Conservation (phyloP, 2,329 filamentous ascomycete genomes). For the Huntiella abstrusa region DNA sequence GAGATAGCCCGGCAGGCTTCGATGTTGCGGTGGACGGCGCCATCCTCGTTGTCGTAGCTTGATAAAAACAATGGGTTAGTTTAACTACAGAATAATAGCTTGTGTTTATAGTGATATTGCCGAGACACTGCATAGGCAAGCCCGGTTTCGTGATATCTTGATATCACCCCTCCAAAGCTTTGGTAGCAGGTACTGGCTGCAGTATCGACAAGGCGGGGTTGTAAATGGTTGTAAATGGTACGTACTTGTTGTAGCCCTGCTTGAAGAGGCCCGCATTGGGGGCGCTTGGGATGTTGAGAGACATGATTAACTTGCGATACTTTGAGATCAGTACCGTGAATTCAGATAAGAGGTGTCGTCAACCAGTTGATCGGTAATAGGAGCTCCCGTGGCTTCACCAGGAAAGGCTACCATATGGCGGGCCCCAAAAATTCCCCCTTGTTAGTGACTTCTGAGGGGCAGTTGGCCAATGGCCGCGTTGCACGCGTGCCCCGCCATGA, state of each 20-base stretch:
- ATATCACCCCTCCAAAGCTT: background rate
- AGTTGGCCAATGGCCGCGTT: slow-evolving; percentile 11
- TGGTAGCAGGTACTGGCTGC: background rate
- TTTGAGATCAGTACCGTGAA: background rate
- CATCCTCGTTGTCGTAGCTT: slow-evolving; percentile 98
- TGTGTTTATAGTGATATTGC: background rate
- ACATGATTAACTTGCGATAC: slow-evolving; percentile 41
- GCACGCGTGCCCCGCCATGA: slow-evolving; percentile 11
- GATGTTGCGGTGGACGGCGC: slow-evolving; percentile 93
- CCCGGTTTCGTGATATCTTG: too few species aligned
- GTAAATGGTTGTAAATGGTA: slow-evolving; percentile 13
- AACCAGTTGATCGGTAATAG: slow-evolving; percentile 6
- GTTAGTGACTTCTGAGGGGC: slow-evolving; percentile 9
- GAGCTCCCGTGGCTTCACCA: slow-evolving; percentile 6
- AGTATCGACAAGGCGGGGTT: slow-evolving; percentile 7
- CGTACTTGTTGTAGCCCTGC: slow-evolving; percentile 85
- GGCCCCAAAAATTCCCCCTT: slow-evolving; percentile 9
- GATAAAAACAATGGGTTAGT: slow-evolving; percentile 17
- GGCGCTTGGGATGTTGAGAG: slow-evolving; percentile 84
- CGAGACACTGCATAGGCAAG: background rate
- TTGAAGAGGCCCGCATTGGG: slow-evolving; percentile 92
- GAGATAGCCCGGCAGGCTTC: slow-evolving; percentile 94
- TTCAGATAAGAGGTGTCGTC: slow-evolving; percentile 8
- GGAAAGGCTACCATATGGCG: slow-evolving; percentile 11
- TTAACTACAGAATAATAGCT: slow-evolving; percentile 1